Base-by-base conservation (phyloP, 2,329 filamentous ascomycete species). In the Geosmithia putterillii region DNA sequence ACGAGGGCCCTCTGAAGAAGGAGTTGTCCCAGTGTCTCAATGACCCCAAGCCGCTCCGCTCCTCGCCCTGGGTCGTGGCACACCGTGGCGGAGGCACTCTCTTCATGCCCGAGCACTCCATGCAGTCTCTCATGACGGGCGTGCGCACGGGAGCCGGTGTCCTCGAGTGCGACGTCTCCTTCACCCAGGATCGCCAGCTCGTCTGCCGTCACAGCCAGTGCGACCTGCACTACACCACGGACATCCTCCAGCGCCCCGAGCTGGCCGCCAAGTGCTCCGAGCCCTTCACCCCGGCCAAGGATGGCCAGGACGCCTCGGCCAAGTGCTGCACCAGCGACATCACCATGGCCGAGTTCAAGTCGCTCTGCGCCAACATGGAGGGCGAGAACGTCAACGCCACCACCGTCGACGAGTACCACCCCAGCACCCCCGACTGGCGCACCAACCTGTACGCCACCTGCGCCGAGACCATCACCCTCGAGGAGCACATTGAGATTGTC, bases 261-360 rank as follows among this genome's bases (percentile, higher is more conserved):
- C 72, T 83, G 41, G 76, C 74, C 46, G 69, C 69, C 43, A 83
- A 83, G 61, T 83, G 79, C 62, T 74, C 71, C 3, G 56, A 60
- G 42, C 78, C 76, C 1, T 84, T 84, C 59, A 59, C 57, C n/a
- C 74, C 79, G 0, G 70, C 75, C 4, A 57, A 58, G 15, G 61
- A 67, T 47, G 73, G 69, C 42, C 53, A 51, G 44, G 53, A 65
- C 1, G 81, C 81, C 2, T 67, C 63, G 15, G 81, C 79, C 12
- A 74, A 74, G 50, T 86, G 81, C 67, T 86, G 81, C 67, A 84
- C 81, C 3, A 78, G 71, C 51, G 82, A 86, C 54, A 74, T 86
- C 53, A 84, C 81, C 1, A 62, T 81, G 32, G 67, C 67, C 39
- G 82, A 86, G 60, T 84, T 76, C 67, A 75, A 77, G 59, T 65